These are phyloP conservation scores for Talaromyces sp. DNA, from an alignment of 2,329 filamentous ascomycete species.

Conservation along the genomic window DNA sequence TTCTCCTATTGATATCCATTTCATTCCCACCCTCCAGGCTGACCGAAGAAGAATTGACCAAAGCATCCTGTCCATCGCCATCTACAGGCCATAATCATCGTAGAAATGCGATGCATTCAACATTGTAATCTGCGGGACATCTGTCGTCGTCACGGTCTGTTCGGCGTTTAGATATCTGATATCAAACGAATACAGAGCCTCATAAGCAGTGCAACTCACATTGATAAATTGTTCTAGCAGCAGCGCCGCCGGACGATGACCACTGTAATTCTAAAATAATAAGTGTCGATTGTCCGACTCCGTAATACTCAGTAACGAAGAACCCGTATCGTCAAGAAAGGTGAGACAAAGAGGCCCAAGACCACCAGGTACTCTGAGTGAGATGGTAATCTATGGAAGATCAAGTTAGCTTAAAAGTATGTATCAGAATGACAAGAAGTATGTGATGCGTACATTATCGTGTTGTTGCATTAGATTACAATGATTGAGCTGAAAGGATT, in stretches of 20 bases:
- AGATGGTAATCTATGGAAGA: too few relatives aligned
- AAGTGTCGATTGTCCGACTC: too few relatives aligned
- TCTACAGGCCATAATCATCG: slow-evolving; percentile 1
- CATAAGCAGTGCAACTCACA: slow-evolving; percentile 6
- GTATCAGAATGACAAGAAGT: too few relatives aligned
- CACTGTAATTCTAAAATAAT: slow-evolving; percentile 6
- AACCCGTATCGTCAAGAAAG: too few relatives aligned
- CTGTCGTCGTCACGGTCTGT: neutral
- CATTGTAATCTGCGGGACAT: neutral
- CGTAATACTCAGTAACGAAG: too few relatives aligned
- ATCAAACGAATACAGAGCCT: neutral
- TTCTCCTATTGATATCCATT: slow-evolving; percentile 4
- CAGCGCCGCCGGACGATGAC: neutral
- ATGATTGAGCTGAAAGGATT: too few relatives aligned
- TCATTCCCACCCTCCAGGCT: neutral
- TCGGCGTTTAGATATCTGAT: neutral
- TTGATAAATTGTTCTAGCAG: neutral
- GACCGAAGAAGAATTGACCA: neutral
- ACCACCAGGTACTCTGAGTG: too few relatives aligned
- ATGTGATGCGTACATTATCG: too few relatives aligned
- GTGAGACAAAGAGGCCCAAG: too few relatives aligned
- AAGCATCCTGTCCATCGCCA: too few relatives aligned
- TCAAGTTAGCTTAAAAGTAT: too few relatives aligned
- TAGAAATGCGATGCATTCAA: slow-evolving; percentile 5
- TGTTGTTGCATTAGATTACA: too few relatives aligned